Evolutionary conservation across 495 filamentous ascomycete genomes (phyloP), one percentile per base, ranked within the genome.

Genomic region (Podospora sp.): DNA sequence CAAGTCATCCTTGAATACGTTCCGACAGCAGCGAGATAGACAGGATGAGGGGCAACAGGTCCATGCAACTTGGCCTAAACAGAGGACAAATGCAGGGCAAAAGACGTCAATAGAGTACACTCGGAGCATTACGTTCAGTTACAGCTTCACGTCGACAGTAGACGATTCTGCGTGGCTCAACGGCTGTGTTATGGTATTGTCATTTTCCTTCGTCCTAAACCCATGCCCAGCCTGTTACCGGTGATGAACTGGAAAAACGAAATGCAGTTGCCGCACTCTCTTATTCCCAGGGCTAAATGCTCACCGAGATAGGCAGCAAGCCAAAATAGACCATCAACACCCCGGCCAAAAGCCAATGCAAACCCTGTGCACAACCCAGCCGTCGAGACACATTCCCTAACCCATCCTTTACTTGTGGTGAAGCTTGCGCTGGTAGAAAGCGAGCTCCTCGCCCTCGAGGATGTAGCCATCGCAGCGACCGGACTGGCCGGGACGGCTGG

Each of bases 391-490:
- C 62, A 63, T 50, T 55, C 51, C 51, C 40, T 21, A 36, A 50
- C 52, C 50, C 74, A 74, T n/a, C 64, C 40, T 86, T 87, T 97
- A 98, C 88, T 95, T 97, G 88, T 94, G 89, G 82, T 94, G 90
- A 82, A 98, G 90, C 81, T 91, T 93, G 84, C 89, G 88, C 89
- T 95, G 92, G 91, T 99, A 99, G 92, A 99, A 99, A 81, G 92
- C 91, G 73, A 99, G 84, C 89, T 99, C 95, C 77, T 99, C 95
- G 73, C 95, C 95, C 90, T 99, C 95, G 68, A 99, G 87, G 79
- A 99, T 90, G 86, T 99, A 99, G 67, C 95, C 95, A 81, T 99
- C 95, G 69, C 86, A 85, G 81, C 95, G 93, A 73, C 95, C 95
- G 79, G 91, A 92, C 91, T 99, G 95, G 73, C 95, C 95, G 62